Evolutionary conservation across 1,284 basidiomycete species (phyloP).

Genomic region (Sporisorium iseilematis-ciliati): DNA sequence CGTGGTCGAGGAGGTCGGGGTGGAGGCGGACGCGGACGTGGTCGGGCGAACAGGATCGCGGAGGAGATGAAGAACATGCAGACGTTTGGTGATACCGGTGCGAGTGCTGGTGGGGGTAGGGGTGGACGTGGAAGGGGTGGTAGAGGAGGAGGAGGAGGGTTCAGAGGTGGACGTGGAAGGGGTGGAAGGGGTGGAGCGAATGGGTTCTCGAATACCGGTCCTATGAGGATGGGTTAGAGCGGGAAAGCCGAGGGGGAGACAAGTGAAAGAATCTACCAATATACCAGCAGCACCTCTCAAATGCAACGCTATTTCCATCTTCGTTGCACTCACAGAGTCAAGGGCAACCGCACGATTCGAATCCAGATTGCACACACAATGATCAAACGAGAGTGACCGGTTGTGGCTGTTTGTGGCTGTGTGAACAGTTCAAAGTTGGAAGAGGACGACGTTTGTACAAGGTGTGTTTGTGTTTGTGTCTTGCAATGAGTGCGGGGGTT

Average conservation of each 20-base stretch:
- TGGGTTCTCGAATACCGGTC: slow-evolving; percentile 15
- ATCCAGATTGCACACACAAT: too few relatives aligned
- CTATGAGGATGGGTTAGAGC: slow-evolving; percentile 31
- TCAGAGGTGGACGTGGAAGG: slow-evolving; percentile 15
- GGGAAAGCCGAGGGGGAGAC: too few relatives aligned
- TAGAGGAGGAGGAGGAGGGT: slow-evolving; percentile 17
- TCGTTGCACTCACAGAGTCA: background rate
- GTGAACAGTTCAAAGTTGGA: too few relatives aligned
- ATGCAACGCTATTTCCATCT: background rate
- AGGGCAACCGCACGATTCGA: too few relatives aligned
- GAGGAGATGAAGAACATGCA: slow-evolving; percentile 66
- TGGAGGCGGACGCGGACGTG: slow-evolving; percentile 47
- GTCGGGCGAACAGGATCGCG: slow-evolving; percentile 54
- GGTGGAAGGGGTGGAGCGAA: slow-evolving; percentile 3
- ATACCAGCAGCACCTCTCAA: background rate
- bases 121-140: slow-evolving; percentile 27
- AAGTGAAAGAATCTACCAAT: background rate
- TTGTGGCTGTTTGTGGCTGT: too few relatives aligned
- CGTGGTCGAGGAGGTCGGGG: slow-evolving; percentile 30
- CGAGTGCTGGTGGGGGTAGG: slow-evolving; percentile 4
- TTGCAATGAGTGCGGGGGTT: too few relatives aligned
- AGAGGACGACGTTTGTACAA: too few relatives aligned
- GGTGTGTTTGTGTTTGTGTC: too few relatives aligned
- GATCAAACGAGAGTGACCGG: too few relatives aligned
- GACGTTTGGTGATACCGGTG: slow-evolving; percentile 66